Evolutionary conservation across 2,329 filamentous ascomycete species (phyloP).

Genomic region (Sporothrix schenckii): DNA sequence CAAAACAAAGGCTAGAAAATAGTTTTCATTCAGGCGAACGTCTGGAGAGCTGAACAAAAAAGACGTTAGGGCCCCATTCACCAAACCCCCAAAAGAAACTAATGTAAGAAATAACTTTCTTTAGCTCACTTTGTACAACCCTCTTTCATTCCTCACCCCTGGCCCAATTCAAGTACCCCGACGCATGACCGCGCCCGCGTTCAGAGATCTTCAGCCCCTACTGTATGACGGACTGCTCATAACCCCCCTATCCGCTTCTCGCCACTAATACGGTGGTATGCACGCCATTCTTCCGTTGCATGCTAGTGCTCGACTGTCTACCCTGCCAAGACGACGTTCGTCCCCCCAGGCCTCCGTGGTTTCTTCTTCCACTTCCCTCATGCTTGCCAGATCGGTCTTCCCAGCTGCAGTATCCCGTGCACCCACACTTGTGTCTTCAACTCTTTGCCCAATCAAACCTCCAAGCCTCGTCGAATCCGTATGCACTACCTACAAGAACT

Average conservation of each 20-base stretch:
- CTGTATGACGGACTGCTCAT: background rate
- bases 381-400: constrained; percentile 13
- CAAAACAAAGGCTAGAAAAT: constrained; percentile 3
- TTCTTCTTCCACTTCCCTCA: constrained; percentile 6
- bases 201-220: constrained; percentile 24
- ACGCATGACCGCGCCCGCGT: constrained; percentile 12
- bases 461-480: constrained; percentile 3
- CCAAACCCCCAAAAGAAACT: background rate
- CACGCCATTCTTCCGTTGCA: constrained; percentile 15
- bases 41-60: constrained; percentile 5
- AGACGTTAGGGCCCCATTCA: background rate
- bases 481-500: background rate
- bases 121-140: background rate
- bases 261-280: constrained; percentile 23
- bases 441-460: constrained; percentile 10
- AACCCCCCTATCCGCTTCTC: background rate
- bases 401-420: background rate
- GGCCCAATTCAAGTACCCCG: constrained; percentile 4
- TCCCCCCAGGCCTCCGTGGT: background rate
- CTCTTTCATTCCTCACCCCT: constrained; percentile 3
- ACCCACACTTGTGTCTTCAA: background rate
- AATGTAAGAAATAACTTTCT: constrained; percentile 20
- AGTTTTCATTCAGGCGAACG: background rate
- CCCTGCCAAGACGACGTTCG: constrained; percentile 10
- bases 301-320: constrained; percentile 20